A percentile compares a stretch with the other conserved stretches of the same genome.
phyloP scores from a whole-genome alignment of 106 monocot genomes.

The Phalaenopsis equestris region DNA sequence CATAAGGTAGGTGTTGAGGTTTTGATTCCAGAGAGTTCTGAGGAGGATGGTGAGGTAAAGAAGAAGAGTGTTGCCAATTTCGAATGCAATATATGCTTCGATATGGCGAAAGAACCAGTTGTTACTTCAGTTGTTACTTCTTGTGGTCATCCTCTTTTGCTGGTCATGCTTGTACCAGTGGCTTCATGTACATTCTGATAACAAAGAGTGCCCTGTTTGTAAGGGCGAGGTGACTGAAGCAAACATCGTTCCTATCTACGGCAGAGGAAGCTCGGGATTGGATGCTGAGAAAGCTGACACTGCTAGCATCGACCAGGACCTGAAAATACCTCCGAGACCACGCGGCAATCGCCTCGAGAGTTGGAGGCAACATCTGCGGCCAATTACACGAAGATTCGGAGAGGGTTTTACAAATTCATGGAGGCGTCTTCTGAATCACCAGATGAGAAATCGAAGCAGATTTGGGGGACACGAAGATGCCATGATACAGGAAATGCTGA shows the following conservation, averaged over 20 bases:
- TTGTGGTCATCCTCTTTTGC: conserved; percentile 83
- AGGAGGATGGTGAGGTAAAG: conserved; percentile 34
- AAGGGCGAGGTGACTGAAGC: conserved; percentile 76
- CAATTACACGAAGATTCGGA: conserved; percentile 41
- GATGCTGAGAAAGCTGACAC: conserved; percentile 15
- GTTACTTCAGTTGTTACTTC: conserved; percentile 89
- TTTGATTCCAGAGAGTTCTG: conserved; percentile 23
- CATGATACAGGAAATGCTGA: conserved; percentile 27
- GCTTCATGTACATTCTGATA: conserved; percentile 56
- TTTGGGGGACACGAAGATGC: conserved; percentile 36
- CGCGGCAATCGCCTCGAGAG: conserved; percentile 63
- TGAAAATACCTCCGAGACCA: conserved; percentile 68
- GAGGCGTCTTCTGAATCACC: conserved; percentile 45
- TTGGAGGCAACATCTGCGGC: conserved; percentile 56
- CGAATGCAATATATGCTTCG: conserved; percentile 86
- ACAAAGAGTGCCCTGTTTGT: conserved; percentile 86
- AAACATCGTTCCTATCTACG: conserved; percentile 72
- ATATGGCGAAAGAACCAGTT: conserved; percentile 68
- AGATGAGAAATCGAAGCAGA: conserved; percentile 19
- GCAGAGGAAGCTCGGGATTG: conserved; percentile 32
- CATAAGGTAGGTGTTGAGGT: conserved; percentile 25
- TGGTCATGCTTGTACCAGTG: conserved; percentile 93
- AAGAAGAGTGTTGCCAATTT: conserved; percentile 34
- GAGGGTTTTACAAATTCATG: conserved; percentile 38
- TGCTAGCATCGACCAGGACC: conserved; percentile 14